Conservation (phyloP, 2,329 filamentous ascomycete species). For the Paraphoma chrysanthemicola region DNA sequence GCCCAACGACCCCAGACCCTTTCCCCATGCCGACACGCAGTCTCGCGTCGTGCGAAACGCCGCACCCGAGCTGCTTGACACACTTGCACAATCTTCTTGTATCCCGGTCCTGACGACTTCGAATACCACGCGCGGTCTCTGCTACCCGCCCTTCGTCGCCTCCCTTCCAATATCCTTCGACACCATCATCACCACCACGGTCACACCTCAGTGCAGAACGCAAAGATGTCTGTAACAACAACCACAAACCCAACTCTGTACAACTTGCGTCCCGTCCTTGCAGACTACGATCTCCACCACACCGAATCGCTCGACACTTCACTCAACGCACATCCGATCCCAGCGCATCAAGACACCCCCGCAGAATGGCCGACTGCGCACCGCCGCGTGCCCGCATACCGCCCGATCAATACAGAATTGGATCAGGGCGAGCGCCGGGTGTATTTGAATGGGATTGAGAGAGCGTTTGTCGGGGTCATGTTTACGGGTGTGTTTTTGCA, state of each 20-base stretch:
- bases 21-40: neutral
- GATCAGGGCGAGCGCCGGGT: slow-evolving; percentile 53
- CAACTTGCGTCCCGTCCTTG: slow-evolving; percentile 47
- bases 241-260: slow-evolving; percentile 50
- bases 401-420: slow-evolving; percentile 54
- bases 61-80: neutral
- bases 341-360: slow-evolving; percentile 35
- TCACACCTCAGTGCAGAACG: neutral
- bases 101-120: too few species aligned
- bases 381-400: slow-evolving; percentile 56
- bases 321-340: slow-evolving; percentile 31
- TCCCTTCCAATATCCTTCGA: too few species aligned
- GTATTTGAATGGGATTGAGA: slow-evolving; percentile 54
- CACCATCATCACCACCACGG: slow-evolving; percentile 12
- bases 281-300: slow-evolving; percentile 58
- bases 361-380: slow-evolving; percentile 57
- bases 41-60: neutral
- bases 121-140: too few species aligned
- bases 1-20: neutral
- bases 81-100: too few species aligned
- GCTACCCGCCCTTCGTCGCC: too few species aligned
- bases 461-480: slow-evolving; percentile 59
- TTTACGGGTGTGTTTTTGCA: slow-evolving; percentile 56
- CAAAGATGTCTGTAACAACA: slow-evolving; percentile 55
- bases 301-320: slow-evolving; percentile 37